A percentile compares a stretch with the other conserved stretches of the same genome.
phyloP scores from a whole-genome alignment of 495 filamentous ascomycete genomes.

The Penicillium roqueforti region DNA sequence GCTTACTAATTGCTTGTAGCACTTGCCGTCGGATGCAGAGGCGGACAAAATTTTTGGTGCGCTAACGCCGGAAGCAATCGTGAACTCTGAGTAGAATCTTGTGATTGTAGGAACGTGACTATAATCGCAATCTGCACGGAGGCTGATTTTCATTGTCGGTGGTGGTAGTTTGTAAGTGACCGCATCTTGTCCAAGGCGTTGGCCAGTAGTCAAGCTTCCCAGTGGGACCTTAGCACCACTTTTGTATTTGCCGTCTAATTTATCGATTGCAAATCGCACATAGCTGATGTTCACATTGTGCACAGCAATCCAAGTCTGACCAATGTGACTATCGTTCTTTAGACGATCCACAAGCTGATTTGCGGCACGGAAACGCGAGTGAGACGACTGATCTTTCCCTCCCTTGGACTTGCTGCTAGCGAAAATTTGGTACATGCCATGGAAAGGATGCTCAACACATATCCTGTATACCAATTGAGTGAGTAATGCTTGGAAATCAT shows the following conservation, averaged over 20 bases:
- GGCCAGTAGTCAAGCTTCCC: constrained; percentile 53
- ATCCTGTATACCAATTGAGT: constrained; percentile 69
- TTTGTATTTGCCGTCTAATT: constrained; percentile 57
- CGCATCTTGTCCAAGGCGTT: constrained; percentile 51
- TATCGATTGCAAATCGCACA: constrained; percentile 65
- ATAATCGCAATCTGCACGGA: constrained; percentile 73
- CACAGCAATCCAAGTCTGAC: constrained; percentile 58
- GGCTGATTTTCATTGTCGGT: constrained; percentile 78
- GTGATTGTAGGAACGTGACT: constrained; percentile 64
- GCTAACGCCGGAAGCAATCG: constrained; percentile 84
- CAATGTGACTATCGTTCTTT: constrained; percentile 42
- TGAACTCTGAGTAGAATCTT: constrained; percentile 65
- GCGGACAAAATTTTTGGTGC: constrained; percentile 87
- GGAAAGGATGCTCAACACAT: constrained; percentile 88
- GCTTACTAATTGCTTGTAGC: constrained; percentile 78
- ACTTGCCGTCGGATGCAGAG: constrained; percentile 65
- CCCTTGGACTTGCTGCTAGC: constrained; percentile 64
- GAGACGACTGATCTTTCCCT: constrained; percentile 65
- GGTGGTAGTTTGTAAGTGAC: constrained; percentile 69
- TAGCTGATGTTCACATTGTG: constrained; percentile 71
- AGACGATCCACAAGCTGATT: constrained; percentile 59
- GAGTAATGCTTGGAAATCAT: constrained; percentile 72
- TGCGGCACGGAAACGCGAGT: constrained; percentile 69
- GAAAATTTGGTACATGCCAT: constrained; percentile 95
- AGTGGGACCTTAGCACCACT: constrained; percentile 60